Evolutionary conservation across 2,329 filamentous ascomycete species (phyloP).

Genomic region (Pseudogymnoascus sp.): DNA sequence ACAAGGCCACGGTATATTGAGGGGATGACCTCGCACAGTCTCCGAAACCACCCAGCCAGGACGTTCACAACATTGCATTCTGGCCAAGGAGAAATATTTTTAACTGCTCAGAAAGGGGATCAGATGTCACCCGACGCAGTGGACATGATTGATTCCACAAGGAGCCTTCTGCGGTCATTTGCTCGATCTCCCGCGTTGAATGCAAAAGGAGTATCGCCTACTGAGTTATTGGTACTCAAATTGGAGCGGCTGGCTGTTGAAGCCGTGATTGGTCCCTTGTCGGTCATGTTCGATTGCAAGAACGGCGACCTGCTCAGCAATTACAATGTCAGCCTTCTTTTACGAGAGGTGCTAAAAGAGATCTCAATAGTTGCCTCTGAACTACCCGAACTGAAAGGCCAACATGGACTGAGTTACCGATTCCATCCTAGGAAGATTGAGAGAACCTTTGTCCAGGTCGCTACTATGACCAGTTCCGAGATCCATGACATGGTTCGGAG

Average conservation of each 20-base stretch:
- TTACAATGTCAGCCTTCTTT: conserved; percentile 52
- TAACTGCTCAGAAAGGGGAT: conserved; percentile 24
- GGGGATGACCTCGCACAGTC: conserved; percentile 27
- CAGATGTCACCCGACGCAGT: background rate
- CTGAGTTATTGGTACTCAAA: conserved; percentile 61
- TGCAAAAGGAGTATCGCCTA: conserved; percentile 48
- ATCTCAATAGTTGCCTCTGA: conserved; percentile 60
- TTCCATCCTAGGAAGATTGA: conserved; percentile 54
- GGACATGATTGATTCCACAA: conserved; percentile 29
- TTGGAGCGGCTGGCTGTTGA: conserved; percentile 71
- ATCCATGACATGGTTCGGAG: conserved; percentile 54
- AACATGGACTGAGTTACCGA: conserved; percentile 46
- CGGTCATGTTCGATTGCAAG: conserved; percentile 65
- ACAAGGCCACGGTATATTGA: conserved; percentile 64
- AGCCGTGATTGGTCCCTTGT: conserved; percentile 71
- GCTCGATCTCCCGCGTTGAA: conserved; percentile 53
- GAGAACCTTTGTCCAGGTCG: conserved; percentile 46
- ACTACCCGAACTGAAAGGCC: conserved; percentile 61
- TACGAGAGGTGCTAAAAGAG: conserved; percentile 65
- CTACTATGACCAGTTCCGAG: conserved; percentile 45
- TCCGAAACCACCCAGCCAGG: conserved; percentile 35
- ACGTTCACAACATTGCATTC: conserved; percentile 35
- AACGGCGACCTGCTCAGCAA: conserved; percentile 67
- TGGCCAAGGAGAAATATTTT: conserved; percentile 28
- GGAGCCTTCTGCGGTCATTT: conserved; percentile 56